Conservation (phyloP, 202 grass and related monocot species). For the Sporobolus alterniflorus region DNA sequence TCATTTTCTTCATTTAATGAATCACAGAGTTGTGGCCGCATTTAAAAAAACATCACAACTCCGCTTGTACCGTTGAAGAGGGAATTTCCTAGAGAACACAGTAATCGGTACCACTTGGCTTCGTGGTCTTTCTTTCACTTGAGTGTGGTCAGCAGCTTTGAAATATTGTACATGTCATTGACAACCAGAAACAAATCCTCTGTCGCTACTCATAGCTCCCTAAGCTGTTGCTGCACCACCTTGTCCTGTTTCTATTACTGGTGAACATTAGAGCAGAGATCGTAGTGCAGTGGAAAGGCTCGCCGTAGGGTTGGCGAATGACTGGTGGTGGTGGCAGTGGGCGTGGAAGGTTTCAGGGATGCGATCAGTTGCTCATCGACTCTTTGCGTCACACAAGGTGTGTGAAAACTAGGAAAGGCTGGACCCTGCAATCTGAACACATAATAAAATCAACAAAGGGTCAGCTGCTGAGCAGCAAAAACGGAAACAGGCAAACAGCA, state of each 20-base stretch:
- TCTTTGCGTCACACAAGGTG: slow-evolving; percentile 19
- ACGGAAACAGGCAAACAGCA: slow-evolving; percentile 34
- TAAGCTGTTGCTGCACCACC: slow-evolving; percentile 39
- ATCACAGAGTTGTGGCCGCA: no score
- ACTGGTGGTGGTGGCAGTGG: slow-evolving; percentile 54
- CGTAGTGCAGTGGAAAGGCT: slow-evolving; percentile 37
- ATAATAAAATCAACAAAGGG: slow-evolving; percentile 32
- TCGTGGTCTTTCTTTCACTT: slow-evolving; percentile 32
- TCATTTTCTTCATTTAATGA: no score
- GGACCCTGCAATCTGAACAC: slow-evolving; percentile 47
- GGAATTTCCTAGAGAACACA: slow-evolving; percentile 66
- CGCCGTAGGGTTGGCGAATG: slow-evolving; percentile 49
- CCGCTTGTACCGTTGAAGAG: slow-evolving; percentile 19
- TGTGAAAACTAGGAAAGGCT: slow-evolving; percentile 40
- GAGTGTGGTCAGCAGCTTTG: slow-evolving; percentile 42
- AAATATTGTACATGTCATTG: slow-evolving; percentile 13
- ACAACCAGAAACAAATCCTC: slow-evolving; percentile 25
- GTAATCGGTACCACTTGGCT: slow-evolving; percentile 38
- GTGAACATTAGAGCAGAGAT: slow-evolving; percentile 26
- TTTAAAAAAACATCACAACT: no score
- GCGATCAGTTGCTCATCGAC: slow-evolving; percentile 50
- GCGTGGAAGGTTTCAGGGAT: slow-evolving; percentile 39
- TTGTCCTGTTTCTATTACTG: slow-evolving; percentile 28
- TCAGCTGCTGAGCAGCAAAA: slow-evolving; percentile 35
- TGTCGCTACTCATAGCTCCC: slow-evolving; percentile 30